Evolutionary conservation across 2,329 filamentous ascomycete genomes (phyloP), one percentile per base, ranked within the genome.

Genomic region (Fusarium pseudoanthophilum): DNA sequence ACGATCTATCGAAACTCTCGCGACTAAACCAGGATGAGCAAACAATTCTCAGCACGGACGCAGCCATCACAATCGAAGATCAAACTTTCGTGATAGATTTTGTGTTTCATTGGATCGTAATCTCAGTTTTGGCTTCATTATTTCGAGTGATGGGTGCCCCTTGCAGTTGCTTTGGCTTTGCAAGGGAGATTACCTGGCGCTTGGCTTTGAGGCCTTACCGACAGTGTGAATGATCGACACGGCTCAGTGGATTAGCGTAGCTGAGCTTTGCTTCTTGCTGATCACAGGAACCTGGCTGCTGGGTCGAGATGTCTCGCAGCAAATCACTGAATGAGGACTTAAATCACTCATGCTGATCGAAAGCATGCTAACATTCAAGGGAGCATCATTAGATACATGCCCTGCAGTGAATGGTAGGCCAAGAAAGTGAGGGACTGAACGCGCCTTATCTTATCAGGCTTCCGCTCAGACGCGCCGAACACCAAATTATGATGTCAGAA

Each of bases 401-500:
- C 34, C 51, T 37, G 34, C 24, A 37, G 24, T 28, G 5, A 28
- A 53, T 21, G 18, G 32, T 5, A 53, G 46, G 10, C 16, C 28
- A 21, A 45, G 15, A n/a, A 21, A 21, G 16, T 34, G 16, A 52
- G 42, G 52, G 11, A 30, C 52, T 16, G 30, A 34, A n/a, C n/a
- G 32, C 20, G 34, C 1, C 34, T 21, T 26, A 58, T 46, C 18
- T 57, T 36, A 48, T 34, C 40, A 28, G n/a, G 14, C 30, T 13
- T 9, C 18, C n/a, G 55, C 30, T 58, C 55, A 48, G 55, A 46
- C 30, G 18, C n/a, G n/a, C 28, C 55, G 16, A 56, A n/a, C 30
- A 58, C 30, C 30, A 48, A 48, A 58, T 48, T 36, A 34, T 58
- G 55, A 58, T 58, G 55, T 58, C 30, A 58, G 39, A 48, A 58